Percentiles rank a stretch among this genome's conserved stretches.
Evolutionary conservation across 2,329 filamentous ascomycete genomes (phyloP).

Genomic region (Rutstroemia sp.): DNA sequence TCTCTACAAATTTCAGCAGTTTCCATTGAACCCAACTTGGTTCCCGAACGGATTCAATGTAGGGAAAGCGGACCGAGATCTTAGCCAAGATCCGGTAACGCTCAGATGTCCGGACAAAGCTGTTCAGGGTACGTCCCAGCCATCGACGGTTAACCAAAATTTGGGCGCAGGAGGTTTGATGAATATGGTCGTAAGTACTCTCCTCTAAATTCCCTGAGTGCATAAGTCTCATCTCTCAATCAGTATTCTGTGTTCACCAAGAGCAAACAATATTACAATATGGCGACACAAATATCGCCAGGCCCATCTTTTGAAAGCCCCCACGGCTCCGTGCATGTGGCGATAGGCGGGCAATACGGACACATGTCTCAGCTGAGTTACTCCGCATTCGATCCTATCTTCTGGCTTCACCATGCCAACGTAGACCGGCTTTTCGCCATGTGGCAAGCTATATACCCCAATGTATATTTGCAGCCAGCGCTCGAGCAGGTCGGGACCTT

Average conservation of each 20-base stretch:
- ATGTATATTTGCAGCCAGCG: conserved; percentile 27
- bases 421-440: conserved; percentile 52
- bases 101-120: background rate
- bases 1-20: conserved; percentile 39
- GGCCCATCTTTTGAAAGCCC: conserved; percentile 35
- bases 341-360: conserved; percentile 30
- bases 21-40: conserved; percentile 29
- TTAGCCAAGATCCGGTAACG: conserved; percentile 12
- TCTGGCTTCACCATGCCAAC: conserved; percentile 48
- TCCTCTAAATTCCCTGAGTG: background rate
- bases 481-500: conserved; percentile 29
- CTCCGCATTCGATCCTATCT: conserved; percentile 40
- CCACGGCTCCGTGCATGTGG: conserved; percentile 38
- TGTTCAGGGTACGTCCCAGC: background rate
- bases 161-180: background rate
- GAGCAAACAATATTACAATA: background rate
- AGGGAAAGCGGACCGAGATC: background rate
- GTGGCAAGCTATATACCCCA: conserved; percentile 38
- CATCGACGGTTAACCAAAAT: background rate
- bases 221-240: background rate
- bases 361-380: conserved; percentile 36
- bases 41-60: conserved; percentile 13
- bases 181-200: background rate
- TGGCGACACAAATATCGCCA: background rate
- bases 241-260: background rate